Percentiles rank a stretch among this genome's conserved stretches.
Evolutionary conservation across 148 eudicot genomes (phyloP).

Genomic region (Limonium bicolor): DNA sequence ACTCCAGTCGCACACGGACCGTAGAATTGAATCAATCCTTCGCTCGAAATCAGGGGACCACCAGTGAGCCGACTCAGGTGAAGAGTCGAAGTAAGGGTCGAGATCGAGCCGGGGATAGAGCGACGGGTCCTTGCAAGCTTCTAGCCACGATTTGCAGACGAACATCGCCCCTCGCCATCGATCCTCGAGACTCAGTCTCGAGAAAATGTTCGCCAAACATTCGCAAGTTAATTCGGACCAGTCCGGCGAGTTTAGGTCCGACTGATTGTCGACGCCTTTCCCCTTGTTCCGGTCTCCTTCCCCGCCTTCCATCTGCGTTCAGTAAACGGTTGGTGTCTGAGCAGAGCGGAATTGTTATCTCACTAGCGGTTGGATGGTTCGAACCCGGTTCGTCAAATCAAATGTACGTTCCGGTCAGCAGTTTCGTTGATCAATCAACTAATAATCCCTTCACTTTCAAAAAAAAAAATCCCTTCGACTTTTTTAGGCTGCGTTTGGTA

Average conservation of each 20-base stretch:
- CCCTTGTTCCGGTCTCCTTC: too few relatives aligned
- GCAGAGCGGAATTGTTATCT: too few relatives aligned
- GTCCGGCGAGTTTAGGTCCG: constrained; percentile 15
- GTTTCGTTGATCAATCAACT: too few relatives aligned
- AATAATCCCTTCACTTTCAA: too few relatives aligned
- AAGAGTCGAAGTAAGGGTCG: constrained; percentile 44
- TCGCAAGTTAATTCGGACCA: constrained; percentile 89
- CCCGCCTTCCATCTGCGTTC: too few relatives aligned
- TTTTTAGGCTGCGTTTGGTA: too few relatives aligned
- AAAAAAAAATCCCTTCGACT: too few relatives aligned
- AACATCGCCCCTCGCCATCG: constrained; percentile 51
- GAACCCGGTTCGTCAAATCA: too few relatives aligned
- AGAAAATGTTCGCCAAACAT: constrained; percentile 60
- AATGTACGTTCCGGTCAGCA: too few relatives aligned
- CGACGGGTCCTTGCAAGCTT: constrained; percentile 54
- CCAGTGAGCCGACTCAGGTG: constrained; percentile 47
- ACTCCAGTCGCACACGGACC: constrained; percentile 43
- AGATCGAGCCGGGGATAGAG: constrained; percentile 51
- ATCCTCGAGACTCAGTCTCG: constrained; percentile 49
- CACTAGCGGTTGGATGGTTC: too few relatives aligned
- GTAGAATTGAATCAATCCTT: constrained; percentile 51
- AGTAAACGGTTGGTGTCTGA: too few relatives aligned
- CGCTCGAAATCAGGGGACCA: constrained; percentile 65
- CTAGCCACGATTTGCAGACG: constrained; percentile 73
- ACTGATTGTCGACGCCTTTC: not conserved